These are phyloP conservation scores for Trametes sp. DNA, from an alignment of 1,284 basidiomycete genomes.

Conservation along the genomic window DNA sequence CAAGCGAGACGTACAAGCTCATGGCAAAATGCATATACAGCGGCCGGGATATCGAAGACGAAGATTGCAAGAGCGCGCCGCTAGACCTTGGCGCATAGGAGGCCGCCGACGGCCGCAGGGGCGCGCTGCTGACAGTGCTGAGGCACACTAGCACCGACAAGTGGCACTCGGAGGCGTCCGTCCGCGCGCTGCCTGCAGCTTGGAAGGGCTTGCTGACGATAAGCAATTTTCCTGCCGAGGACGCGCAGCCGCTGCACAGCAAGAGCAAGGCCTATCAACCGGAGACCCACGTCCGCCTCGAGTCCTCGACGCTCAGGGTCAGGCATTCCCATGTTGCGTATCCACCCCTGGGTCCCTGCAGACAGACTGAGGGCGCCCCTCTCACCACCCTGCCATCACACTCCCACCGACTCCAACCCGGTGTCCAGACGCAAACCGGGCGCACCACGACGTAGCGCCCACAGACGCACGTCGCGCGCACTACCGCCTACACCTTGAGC, in stretches of 20 bases:
- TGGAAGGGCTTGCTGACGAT: background rate
- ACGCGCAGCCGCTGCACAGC: background rate
- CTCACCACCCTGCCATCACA: background rate
- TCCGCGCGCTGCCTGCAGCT: background rate
- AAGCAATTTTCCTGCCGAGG: background rate
- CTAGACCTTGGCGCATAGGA: background rate
- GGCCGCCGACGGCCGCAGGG: no score
- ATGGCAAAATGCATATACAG: background rate
- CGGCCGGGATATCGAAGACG: background rate
- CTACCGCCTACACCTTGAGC: slow-evolving; percentile 75
- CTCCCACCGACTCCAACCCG: no score
- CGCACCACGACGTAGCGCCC: no score
- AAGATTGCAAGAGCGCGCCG: background rate
- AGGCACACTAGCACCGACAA: background rate
- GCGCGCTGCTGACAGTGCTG: background rate
- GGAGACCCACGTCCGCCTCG: background rate
- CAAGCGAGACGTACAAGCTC: background rate
- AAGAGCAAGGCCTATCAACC: background rate
- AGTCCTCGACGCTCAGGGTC: background rate
- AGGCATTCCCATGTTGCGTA: background rate
- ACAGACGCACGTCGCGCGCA: background rate
- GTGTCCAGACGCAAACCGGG: background rate
- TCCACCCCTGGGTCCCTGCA: no score
- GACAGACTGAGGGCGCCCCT: no score
- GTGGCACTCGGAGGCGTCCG: background rate